Evolutionary conservation across 164 flowering plant genomes (phyloP), one percentile per base, ranked within the genome.

Genomic region (Cinnamomum chago): DNA sequence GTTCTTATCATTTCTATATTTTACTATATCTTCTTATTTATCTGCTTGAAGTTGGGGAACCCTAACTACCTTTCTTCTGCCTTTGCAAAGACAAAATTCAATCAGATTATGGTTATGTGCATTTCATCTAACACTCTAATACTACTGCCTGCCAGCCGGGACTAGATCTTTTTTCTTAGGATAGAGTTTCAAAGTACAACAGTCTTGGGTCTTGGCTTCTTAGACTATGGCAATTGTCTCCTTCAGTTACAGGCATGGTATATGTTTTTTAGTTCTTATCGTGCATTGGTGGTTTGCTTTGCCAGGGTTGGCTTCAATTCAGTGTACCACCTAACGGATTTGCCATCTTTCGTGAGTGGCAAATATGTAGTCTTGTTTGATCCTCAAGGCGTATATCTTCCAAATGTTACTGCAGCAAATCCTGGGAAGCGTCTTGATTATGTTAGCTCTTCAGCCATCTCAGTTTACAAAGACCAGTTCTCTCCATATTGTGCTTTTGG

Each of bases 291-390:
- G 71, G 33, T 73, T 68, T 71, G 18, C 40, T 58, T 68, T 80
- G 75, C 60, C 78, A 94, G 98, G 90, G 94, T 95, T 35, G 99
- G 99, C 23, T 95, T 95, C 88, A 95, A 95, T 84, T 95, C 99
- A 5, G 99, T 95, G 70, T 95, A 95, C 79, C 99, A 95, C 81
- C 74, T 95, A 27, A 95, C 99, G 13, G 99, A 95, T 79, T 73
- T 95, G 83, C 99, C 99, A 2, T 95, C 99, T 33, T 95, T 95
- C 76, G 97, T 92, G 70, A 95, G 99, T 83, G 95, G 93, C 33
- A 95, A 93, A 70, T 88, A 92, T 76, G 88, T 90, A 33, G 99
- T 95, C 58, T 73, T 95, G 55, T 95, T 95, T 84, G 99, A 95
- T 86, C 99, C 99, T 25, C 99, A 95, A 80, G 95, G 97, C 15